These are phyloP conservation scores for Ceratopteris richardii DNA, from an alignment of 75 land plant genomes.

Conservation along the genomic window DNA sequence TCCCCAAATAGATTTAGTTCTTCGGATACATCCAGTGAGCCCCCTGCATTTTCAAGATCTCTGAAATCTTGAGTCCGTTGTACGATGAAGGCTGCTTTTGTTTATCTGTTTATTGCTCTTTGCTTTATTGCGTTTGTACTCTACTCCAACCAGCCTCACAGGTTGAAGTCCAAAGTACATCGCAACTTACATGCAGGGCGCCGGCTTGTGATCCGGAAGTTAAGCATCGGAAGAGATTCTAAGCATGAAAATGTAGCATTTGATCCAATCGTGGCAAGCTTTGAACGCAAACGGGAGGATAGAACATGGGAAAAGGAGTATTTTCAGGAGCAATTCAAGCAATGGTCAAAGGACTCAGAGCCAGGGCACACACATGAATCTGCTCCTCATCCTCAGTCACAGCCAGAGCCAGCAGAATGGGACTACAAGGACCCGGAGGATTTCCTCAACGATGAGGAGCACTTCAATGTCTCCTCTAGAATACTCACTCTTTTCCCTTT, in stretches of 20 bases:
- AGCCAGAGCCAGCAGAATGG: constrained; percentile 60
- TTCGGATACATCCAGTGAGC: too few species aligned
- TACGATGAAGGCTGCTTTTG: constrained; percentile 9
- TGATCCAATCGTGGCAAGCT: constrained; percentile 75
- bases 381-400: constrained; percentile 16
- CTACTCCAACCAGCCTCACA: constrained; percentile 16
- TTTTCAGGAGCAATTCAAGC: constrained; percentile 28
- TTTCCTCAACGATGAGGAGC: constrained; percentile 73
- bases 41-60: neutral
- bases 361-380: constrained; percentile 13
- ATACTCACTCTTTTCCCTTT: constrained; percentile 57
- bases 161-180: constrained; percentile 12
- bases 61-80: neutral
- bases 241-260: constrained; percentile 40
- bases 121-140: constrained; percentile 20
- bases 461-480: constrained; percentile 67
- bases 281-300: constrained; percentile 70
- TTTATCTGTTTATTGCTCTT: constrained; percentile 13
- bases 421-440: constrained; percentile 70
- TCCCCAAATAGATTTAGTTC: too few species aligned
- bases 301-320: constrained; percentile 69
- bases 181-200: constrained; percentile 14
- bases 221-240: neutral
- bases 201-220: constrained; percentile 9
- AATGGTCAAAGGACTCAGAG: constrained; percentile 19